Percentiles rank a stretch among this genome's conserved stretches.
These are phyloP conservation scores for Magnusiomyces tetraspermus DNA, from an alignment of 1,139 yeast species.

Conservation along the genomic window DNA sequence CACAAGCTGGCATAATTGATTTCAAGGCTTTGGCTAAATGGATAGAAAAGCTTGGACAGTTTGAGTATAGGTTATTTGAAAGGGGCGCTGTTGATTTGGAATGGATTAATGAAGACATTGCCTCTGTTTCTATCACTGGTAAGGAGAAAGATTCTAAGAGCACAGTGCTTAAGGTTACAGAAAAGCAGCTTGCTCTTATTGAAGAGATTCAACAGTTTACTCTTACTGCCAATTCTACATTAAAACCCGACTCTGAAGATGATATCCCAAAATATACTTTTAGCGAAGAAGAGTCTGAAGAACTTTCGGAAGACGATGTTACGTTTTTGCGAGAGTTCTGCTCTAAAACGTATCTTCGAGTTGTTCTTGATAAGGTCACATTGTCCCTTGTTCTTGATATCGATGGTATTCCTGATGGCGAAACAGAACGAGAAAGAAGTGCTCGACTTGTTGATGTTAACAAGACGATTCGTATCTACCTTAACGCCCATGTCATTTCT, in stretches of 20 bases:
- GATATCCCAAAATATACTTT: slow-evolving; percentile 13
- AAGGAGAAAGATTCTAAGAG: slow-evolving; percentile 54
- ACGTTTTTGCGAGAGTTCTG: slow-evolving; percentile 26
- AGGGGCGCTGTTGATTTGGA: slow-evolving; percentile 71
- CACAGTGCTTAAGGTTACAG: slow-evolving; percentile 43
- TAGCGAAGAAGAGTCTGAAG: slow-evolving; percentile 6
- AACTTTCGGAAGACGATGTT: slow-evolving; percentile 21
- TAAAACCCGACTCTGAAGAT: slow-evolving; percentile 15
- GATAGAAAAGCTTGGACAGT: slow-evolving; percentile 75
- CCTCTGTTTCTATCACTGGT: slow-evolving; percentile 66
- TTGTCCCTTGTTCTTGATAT: slow-evolving; percentile 41
- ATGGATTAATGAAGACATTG: slow-evolving; percentile 83
- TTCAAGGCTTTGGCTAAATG: slow-evolving; percentile 61
- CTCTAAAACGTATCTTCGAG: slow-evolving; percentile 21
- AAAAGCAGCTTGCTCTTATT: slow-evolving; percentile 49
- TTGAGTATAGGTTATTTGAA: slow-evolving; percentile 46
- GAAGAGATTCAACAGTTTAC: slow-evolving; percentile 24
- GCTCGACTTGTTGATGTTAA: slow-evolving; percentile 24
- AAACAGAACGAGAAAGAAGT: slow-evolving; percentile 47
- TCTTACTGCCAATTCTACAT: slow-evolving; percentile 19
- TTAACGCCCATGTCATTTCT: background rate
- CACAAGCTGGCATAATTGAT: slow-evolving; percentile 74
- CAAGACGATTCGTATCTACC: slow-evolving; percentile 2
- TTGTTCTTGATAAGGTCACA: slow-evolving; percentile 18
- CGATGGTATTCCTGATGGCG: slow-evolving; percentile 60